Percentiles rank a stretch among this genome's conserved stretches.
Conservation (phyloP, 352 stramenopile genomes). For the Phytophthora hybrid region DNA sequence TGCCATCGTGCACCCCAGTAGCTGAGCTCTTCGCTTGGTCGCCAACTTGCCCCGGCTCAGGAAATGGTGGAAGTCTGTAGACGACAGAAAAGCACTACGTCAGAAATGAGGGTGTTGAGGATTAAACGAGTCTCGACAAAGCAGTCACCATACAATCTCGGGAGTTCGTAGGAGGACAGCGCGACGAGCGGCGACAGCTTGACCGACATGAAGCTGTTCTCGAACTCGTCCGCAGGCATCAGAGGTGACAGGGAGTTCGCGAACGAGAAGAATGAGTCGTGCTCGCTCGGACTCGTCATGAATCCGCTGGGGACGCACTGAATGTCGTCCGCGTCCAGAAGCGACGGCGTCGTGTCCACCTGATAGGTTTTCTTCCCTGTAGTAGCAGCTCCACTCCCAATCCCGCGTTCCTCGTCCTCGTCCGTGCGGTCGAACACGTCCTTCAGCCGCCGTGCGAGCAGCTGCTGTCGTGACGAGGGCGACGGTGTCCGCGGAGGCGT, state of each 20-base stretch:
- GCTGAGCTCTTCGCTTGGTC: slow-evolving; percentile 9
- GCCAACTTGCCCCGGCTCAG: slow-evolving; percentile 39
- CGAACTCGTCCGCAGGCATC: slow-evolving; percentile 62
- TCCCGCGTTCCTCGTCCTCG: slow-evolving; percentile 15
- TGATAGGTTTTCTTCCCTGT: not conserved
- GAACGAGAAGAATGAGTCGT: slow-evolving; percentile 87
- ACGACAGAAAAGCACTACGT: slow-evolving; percentile 11
- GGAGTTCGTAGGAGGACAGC: slow-evolving; percentile 61
- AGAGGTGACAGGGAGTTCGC: slow-evolving; percentile 80
- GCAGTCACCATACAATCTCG: slow-evolving; percentile 64
- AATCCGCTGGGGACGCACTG: slow-evolving; percentile 54
- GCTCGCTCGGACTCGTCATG: slow-evolving; percentile 49
- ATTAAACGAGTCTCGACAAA: not conserved
- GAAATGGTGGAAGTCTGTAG: slow-evolving; percentile 68
- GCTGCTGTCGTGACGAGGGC: slow-evolving; percentile 36
- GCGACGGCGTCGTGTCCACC: slow-evolving; percentile 15
- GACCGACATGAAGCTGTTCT: slow-evolving; percentile 67
- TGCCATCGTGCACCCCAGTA: not conserved
- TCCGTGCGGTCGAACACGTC: slow-evolving; percentile 48
- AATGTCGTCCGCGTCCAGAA: slow-evolving; percentile 40
- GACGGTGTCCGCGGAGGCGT: slow-evolving; percentile 36
- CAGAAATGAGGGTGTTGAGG: slow-evolving; percentile 6
- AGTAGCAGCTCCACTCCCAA: slow-evolving; percentile 9
- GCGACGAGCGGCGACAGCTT: slow-evolving; percentile 69
- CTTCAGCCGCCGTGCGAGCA: slow-evolving; percentile 46